These are phyloP conservation scores for Hypoxylon sp. DNA, from an alignment of 2,329 filamentous ascomycete species.

Conservation along the genomic window DNA sequence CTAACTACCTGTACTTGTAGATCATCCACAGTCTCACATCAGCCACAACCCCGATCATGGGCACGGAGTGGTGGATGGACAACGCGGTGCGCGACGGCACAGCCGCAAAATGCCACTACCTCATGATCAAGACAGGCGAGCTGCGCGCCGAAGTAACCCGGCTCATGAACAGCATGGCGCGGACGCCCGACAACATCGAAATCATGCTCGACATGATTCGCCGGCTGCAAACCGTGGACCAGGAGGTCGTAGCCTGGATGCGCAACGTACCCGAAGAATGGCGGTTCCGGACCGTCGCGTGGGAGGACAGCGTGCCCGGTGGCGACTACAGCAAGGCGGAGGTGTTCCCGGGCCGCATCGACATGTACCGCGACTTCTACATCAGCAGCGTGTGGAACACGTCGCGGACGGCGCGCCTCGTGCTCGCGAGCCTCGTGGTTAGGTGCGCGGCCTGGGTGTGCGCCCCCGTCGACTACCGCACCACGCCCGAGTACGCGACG, in stretches of 20 bases:
- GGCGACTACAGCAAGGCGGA: conserved; percentile 68
- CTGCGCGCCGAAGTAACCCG: conserved; percentile 68
- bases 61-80: conserved; percentile 72
- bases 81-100: conserved; percentile 66
- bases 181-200: conserved; percentile 66
- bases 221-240: conserved; percentile 67
- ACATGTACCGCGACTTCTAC: conserved; percentile 72
- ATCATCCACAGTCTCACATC: conserved; percentile 71
- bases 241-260: conserved; percentile 67
- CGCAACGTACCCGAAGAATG: conserved; percentile 65
- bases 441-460: conserved; percentile 74
- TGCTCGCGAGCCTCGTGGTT: conserved; percentile 69
- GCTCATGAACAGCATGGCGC: conserved; percentile 62
- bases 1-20: conserved; percentile 44
- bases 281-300: conserved; percentile 67
- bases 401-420: conserved; percentile 67
- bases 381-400: conserved; percentile 72
- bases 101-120: conserved; percentile 64
- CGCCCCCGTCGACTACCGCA: conserved; percentile 72
- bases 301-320: conserved; percentile 68
- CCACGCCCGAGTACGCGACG: conserved; percentile 72
- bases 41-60: conserved; percentile 67
- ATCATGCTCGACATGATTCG: conserved; percentile 67
- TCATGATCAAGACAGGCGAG: conserved; percentile 69
- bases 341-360: conserved; percentile 72